Evolutionary conservation across 2,329 filamentous ascomycete genomes (phyloP).

Genomic region (Diatrype stigma): DNA sequence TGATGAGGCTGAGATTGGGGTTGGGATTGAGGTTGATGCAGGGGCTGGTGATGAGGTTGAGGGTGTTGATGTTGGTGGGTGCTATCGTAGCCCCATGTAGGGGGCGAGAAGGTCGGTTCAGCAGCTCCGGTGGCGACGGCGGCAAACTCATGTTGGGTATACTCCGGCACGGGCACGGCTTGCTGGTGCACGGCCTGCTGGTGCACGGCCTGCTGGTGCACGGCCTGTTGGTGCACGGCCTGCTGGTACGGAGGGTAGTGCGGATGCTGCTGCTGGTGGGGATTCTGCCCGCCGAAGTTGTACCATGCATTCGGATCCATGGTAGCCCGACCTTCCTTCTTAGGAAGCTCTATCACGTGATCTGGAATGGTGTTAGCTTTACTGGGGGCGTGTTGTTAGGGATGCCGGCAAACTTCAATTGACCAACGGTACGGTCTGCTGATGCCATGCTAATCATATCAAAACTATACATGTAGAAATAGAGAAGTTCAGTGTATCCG

Average conservation of each 20-base stretch:
- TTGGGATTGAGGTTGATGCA: too few relatives aligned
- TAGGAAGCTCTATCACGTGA: neutral
- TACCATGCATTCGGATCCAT: neutral
- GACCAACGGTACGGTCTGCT: neutral
- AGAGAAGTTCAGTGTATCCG: neutral
- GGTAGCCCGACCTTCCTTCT: neutral
- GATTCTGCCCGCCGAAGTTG: neutral
- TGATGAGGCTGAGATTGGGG: too few relatives aligned
- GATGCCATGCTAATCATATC: neutral
- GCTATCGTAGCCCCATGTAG: too few relatives aligned
- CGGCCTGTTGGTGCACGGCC: neutral
- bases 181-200: neutral
- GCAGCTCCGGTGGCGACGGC: too few relatives aligned
- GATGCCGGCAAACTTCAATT: neutral
- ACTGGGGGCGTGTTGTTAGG: neutral
- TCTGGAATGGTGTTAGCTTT: neutral
- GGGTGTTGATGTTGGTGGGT: too few relatives aligned
- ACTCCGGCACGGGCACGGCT: too few relatives aligned
- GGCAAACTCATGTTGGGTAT: too few relatives aligned
- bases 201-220: neutral
- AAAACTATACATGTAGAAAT: neutral
- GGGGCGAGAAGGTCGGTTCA: too few relatives aligned
- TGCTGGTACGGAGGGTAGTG: neutral
- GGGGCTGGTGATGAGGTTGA: too few relatives aligned
- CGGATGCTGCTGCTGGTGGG: neutral